phyloP scores from a whole-genome alignment of 768 basidiomycete species.

The Rhodosporidiobolus odoratus region DNA sequence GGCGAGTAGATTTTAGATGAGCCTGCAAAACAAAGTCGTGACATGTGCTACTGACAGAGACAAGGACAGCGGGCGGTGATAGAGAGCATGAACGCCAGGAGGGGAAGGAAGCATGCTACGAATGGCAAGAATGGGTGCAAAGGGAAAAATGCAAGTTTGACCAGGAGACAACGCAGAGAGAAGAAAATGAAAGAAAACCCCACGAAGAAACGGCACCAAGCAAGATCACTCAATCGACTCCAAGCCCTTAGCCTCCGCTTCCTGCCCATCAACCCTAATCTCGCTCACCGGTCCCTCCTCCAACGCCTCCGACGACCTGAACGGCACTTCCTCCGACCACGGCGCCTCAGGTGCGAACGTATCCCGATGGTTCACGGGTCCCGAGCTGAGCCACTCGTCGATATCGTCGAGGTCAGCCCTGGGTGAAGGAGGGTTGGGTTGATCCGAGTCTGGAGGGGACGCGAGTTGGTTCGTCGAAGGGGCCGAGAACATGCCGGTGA shows the following conservation, averaged over 20 bases:
- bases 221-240: not conserved
- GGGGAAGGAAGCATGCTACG: not conserved
- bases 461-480: not conserved
- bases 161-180: no score
- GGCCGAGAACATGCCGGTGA: not conserved
- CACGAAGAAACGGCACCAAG: not conserved
- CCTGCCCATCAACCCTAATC: constrained; percentile 8
- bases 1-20: not conserved
- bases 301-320: not conserved
- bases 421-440: not conserved
- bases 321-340: not conserved
- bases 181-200: not conserved
- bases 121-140: no score
- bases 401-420: constrained; percentile 1
- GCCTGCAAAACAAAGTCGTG: not conserved
- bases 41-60: not conserved
- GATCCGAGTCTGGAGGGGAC: not conserved
- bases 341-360: no score
- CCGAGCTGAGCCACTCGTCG: not conserved
- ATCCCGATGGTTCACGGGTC: not conserved
- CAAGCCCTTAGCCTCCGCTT: not conserved
- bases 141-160: no score
- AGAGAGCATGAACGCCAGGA: not conserved
- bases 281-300: not conserved
- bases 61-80: not conserved